Base-by-base conservation (phyloP, 2,329 filamentous ascomycete species). In the Amauroascus niger region DNA sequence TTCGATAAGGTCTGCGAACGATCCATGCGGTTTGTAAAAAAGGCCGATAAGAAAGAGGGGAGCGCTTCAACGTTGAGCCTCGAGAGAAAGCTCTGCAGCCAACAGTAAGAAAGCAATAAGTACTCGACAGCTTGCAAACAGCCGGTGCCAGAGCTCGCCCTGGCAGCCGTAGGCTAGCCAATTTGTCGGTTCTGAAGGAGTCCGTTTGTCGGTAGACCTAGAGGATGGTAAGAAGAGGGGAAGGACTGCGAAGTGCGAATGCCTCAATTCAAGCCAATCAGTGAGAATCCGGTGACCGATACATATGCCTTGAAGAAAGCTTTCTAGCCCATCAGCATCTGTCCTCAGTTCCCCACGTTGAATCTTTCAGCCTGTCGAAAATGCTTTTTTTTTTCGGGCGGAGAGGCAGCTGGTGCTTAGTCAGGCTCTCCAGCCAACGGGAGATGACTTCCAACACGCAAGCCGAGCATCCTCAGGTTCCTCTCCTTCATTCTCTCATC, bases 141-240 rank as follows among this genome's bases (percentile, higher is more conserved):
- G 26, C 18, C 43, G 16, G 26, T 33, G 51, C 51, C 51, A 49
- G 44, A 53, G 43, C 43, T 47, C 26, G 43, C 51, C 33, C 51
- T 43, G 51, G 44, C 43, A 41, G 26, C 44, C 33, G 43, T 53
- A 22, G 30, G 18, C 44, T 22, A 53, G 51, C 51, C 51, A 53
- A 49, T 33, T 53, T 53, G 51, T 33, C 44, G 51, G 39, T 48
- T 48, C 3, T 14, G 16, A 33, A 35, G 8, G 18, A 24, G 24
- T 24, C 16, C 3, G n/a, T 20, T 8, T 44, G 28, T 11, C 33
- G 32, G 5, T 11, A 32, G 33, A n/a, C n/a, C 35, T 8, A 33
- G 6, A 30, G 20, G 39, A 35, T 14, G 11, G 13, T 6, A 18
- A 14, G 20, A 26, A 33, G 28, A 22, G 26, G 16, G 13, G 28